A percentile compares a stretch with the other conserved stretches of the same genome.
Evolutionary conservation across 495 filamentous ascomycete species (phyloP).

Genomic region (Talaromyces liani): DNA sequence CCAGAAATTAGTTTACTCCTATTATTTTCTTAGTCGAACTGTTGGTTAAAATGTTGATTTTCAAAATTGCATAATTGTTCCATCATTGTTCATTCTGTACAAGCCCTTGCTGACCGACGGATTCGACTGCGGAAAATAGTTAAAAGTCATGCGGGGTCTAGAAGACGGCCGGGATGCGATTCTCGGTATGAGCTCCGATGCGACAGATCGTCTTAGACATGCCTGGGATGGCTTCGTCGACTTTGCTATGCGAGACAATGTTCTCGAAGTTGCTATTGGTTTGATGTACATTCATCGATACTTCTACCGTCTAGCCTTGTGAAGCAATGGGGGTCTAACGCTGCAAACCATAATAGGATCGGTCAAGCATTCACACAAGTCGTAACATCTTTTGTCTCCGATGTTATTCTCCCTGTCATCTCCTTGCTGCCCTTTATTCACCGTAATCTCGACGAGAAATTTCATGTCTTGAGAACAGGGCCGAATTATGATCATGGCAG

Average conservation of each 20-base stretch:
- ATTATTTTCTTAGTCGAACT: neutral
- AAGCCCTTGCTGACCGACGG: neutral
- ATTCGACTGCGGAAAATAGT: neutral
- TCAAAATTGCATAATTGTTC: neutral
- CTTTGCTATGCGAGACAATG: conserved; percentile 67
- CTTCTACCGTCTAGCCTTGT: neutral
- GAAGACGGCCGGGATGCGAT: conserved; percentile 21
- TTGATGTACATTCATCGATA: conserved; percentile 47
- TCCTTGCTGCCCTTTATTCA: conserved; percentile 62
- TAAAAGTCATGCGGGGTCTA: conserved; percentile 23
- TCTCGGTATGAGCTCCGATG: conserved; percentile 23
- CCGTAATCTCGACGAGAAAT: conserved; percentile 69
- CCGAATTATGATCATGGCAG: conserved; percentile 33
- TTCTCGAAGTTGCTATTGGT: conserved; percentile 68
- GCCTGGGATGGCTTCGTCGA: conserved; percentile 58
- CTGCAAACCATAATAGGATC: conserved; percentile 40
- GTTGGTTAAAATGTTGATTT: neutral
- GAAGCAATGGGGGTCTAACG: neutral
- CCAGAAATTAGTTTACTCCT: neutral
- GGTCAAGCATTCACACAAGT: conserved; percentile 66
- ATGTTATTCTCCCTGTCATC: conserved; percentile 61
- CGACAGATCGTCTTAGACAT: conserved; percentile 26
- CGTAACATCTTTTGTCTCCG: conserved; percentile 64
- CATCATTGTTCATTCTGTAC: neutral
- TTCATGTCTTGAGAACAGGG: conserved; percentile 55